These are phyloP conservation scores for Penicillium longicatenatum DNA, from an alignment of 495 filamentous ascomycete genomes.

Conservation along the genomic window DNA sequence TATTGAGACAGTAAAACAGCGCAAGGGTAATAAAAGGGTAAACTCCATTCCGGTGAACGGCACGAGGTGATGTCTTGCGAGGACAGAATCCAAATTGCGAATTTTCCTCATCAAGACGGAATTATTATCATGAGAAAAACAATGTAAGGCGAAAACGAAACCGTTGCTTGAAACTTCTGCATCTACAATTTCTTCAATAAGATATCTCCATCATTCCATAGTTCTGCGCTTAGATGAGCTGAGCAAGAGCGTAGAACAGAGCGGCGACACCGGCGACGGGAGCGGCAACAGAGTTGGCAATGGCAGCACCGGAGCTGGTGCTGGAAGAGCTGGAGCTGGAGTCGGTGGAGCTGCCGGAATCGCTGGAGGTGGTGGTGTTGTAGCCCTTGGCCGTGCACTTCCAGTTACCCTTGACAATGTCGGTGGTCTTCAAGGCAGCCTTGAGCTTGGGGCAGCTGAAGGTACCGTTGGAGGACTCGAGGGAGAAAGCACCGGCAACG, in stretches of 20 bases:
- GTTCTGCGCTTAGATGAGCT: constrained; percentile 45
- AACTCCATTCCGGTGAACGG: constrained; percentile 28
- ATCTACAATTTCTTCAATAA: constrained; percentile 27
- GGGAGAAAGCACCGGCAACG: constrained; percentile 85
- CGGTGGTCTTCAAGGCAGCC: constrained; percentile 33
- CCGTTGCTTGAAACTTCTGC: constrained; percentile 41
- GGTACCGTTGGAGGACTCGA: constrained; percentile 66
- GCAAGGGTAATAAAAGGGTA: constrained; percentile 23
- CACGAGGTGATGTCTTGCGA: constrained; percentile 23
- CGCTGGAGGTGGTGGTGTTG: constrained; percentile 42
- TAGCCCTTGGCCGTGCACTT: constrained; percentile 50
- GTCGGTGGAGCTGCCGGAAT: constrained; percentile 36
- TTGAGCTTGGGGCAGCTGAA: constrained; percentile 58
- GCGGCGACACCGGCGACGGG: constrained; percentile 47
- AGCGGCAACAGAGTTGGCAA: constrained; percentile 40
- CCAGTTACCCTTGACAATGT: constrained; percentile 56
- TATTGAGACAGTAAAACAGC: constrained; percentile 23
- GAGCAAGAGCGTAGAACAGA: constrained; percentile 46
- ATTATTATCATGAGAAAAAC: constrained; percentile 54
- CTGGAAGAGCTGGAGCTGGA: constrained; percentile 27
- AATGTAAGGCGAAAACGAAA: constrained; percentile 38
- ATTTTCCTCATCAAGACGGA: constrained; percentile 46
- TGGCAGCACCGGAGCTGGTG: constrained; percentile 44
- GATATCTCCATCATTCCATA: constrained; percentile 9
- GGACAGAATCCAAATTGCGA: constrained; percentile 34